phyloP scores from a whole-genome alignment of 768 basidiomycete species.

The Fomitopsis pulvina region DNA sequence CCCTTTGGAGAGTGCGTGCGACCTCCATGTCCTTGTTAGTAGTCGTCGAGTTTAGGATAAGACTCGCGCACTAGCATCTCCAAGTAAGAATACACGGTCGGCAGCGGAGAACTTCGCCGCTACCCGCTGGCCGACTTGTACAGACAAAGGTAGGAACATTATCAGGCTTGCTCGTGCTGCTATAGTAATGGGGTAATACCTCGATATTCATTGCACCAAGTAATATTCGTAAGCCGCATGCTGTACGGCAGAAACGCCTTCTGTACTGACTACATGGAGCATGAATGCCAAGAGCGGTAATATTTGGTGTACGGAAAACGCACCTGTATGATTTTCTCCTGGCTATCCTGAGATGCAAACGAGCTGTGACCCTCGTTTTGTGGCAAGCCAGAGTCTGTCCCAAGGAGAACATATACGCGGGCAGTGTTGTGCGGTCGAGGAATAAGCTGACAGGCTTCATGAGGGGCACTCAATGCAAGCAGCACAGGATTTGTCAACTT shows the following conservation, averaged over 20 bases:
- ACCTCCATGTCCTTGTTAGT: background rate
- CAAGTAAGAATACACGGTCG: conserved; percentile 70
- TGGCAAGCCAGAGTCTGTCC: conserved; percentile 27
- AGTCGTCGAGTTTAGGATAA: background rate
- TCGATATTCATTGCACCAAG: conserved; percentile 73
- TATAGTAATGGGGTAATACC: conserved; percentile 33
- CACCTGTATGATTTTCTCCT: conserved; percentile 25
- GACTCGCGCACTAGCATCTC: conserved; percentile 48
- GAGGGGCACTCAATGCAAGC: conserved; percentile 58
- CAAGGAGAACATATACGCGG: conserved; percentile 64
- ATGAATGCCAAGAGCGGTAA: conserved; percentile 26
- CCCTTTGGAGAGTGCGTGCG: conserved; percentile 66
- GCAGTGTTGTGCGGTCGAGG: conserved; percentile 66
- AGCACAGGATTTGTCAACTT: conserved; percentile 54
- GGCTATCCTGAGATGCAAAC: background rate
- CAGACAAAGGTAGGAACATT: background rate
- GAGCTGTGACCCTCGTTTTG: conserved; percentile 38
- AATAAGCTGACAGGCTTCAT: conserved; percentile 68
- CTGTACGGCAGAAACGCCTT: conserved; percentile 52
- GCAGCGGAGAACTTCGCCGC: conserved; percentile 53
- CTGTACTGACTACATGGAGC: conserved; percentile 40
- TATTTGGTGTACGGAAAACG: conserved; percentile 44
- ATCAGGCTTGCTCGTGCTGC: background rate
- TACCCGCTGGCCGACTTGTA: conserved; percentile 64
- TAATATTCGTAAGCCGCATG: conserved; percentile 40